These are phyloP conservation scores for Penicillium lividum DNA, from an alignment of 495 filamentous ascomycete species.

Conservation along the genomic window DNA sequence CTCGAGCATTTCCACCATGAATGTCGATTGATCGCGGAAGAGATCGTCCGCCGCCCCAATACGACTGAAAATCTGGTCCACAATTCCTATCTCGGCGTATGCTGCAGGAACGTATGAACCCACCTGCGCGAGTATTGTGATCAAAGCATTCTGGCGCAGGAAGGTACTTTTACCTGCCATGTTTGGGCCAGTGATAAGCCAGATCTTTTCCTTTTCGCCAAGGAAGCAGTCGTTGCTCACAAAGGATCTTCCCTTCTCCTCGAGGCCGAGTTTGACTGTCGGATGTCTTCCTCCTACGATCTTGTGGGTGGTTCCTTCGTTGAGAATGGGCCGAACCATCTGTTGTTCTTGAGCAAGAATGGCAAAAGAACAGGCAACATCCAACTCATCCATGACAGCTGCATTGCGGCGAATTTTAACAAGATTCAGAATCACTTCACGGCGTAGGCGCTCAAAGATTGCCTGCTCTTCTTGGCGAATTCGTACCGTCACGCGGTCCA, in stretches of 20 bases:
- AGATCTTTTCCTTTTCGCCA: conserved; percentile 66
- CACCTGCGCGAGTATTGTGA: conserved; percentile 87
- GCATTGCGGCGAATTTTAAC: conserved; percentile 86
- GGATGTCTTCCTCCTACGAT: conserved; percentile 86
- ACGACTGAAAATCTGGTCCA: conserved; percentile 90
- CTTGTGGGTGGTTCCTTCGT: conserved; percentile 54
- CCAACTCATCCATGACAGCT: conserved; percentile 84
- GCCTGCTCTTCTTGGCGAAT: conserved; percentile 80
- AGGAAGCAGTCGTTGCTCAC: conserved; percentile 85
- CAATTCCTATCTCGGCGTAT: conserved; percentile 80
- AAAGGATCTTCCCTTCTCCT: conserved; percentile 78
- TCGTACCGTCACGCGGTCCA: conserved; percentile 71
- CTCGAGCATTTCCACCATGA: conserved; percentile 70
- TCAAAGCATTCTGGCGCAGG: conserved; percentile 89
- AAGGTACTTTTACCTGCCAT: conserved; percentile 98
- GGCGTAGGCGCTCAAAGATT: conserved; percentile 69
- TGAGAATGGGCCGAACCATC: conserved; percentile 72
- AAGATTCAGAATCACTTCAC: conserved; percentile 73
- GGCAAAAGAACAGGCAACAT: conserved; percentile 84
- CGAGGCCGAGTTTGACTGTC: conserved; percentile 80
- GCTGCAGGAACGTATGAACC: conserved; percentile 90
- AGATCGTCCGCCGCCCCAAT: conserved; percentile 93
- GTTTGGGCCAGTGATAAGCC: conserved; percentile 97
- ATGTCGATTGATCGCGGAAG: conserved; percentile 89
- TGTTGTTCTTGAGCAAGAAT: conserved; percentile 70